A percentile compares a stretch with the other conserved stretches of the same genome.
These are phyloP conservation scores for Epithemia pelagica DNA, from an alignment of 108 stramenopile genomes.

Conservation along the genomic window DNA sequence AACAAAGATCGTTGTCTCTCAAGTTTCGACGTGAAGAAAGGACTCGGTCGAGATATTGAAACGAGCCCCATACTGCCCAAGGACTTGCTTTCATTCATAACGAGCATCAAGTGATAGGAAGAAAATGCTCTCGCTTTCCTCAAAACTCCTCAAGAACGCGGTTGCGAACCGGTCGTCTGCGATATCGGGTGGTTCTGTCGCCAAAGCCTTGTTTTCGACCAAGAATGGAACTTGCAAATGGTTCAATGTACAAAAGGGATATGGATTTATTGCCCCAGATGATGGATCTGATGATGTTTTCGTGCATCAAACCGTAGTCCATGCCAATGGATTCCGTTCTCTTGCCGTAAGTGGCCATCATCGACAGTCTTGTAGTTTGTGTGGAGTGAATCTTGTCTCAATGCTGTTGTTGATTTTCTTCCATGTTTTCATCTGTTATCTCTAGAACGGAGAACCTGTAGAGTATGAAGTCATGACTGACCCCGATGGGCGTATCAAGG, in stretches of 20 bases:
- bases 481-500: conserved; percentile 44
- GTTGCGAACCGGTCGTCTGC: no score
- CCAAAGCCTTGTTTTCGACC: not conserved
- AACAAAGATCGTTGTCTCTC: no score
- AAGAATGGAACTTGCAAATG: conserved; percentile 66
- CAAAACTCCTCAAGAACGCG: no score
- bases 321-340: conserved; percentile 60
- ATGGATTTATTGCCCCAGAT: conserved; percentile 76
- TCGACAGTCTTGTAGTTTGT: not conserved
- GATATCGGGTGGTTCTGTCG: no score
- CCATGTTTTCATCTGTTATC: conserved; percentile 5
- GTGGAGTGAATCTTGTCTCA: not conserved
- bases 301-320: conserved; percentile 61
- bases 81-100: no score
- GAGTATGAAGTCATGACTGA: conserved; percentile 42
- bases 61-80: no score
- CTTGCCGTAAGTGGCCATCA: conserved; percentile 36
- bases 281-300: conserved; percentile 61
- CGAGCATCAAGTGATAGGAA: no score
- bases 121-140: no score
- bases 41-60: no score
- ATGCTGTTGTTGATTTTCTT: conserved; percentile 2
- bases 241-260: conserved; percentile 79
- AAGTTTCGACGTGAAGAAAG: no score
- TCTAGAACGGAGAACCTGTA: conserved; percentile 55